Conservation (phyloP, 2,329 filamentous ascomycete species). For the Venturia asperata region DNA sequence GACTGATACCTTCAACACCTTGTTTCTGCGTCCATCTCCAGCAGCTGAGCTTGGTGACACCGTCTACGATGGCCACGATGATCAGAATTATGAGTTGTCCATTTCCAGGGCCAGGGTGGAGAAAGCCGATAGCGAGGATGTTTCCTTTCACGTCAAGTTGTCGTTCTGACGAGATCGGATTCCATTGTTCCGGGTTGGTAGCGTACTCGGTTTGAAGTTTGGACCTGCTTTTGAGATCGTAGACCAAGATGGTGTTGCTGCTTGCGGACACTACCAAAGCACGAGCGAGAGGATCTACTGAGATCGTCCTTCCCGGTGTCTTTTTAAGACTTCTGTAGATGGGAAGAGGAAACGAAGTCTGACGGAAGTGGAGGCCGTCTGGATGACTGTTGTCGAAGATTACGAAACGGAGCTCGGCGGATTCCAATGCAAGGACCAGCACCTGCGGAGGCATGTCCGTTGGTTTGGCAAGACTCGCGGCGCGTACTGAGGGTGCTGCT, state of each 20-base stretch:
- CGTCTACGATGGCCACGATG: not conserved
- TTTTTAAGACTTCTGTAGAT: constrained; percentile 46
- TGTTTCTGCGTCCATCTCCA: constrained; percentile 44
- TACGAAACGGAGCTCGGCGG: constrained; percentile 69
- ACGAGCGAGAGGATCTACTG: constrained; percentile 65
- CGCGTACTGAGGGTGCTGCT: not conserved
- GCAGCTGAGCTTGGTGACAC: constrained; percentile 28
- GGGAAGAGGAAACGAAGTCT: constrained; percentile 54
- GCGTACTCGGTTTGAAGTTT: constrained; percentile 47
- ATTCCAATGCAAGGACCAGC: constrained; percentile 68
- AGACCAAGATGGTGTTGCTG: constrained; percentile 64
- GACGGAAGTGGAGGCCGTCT: constrained; percentile 52
- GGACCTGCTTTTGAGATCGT: constrained; percentile 56
- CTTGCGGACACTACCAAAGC: constrained; percentile 62
- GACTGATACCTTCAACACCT: constrained; percentile 2
- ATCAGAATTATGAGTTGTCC: constrained; percentile 64
- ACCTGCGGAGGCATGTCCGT: constrained; percentile 63
- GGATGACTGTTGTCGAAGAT: constrained; percentile 40
- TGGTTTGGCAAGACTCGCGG: not conserved
- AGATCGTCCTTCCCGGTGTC: constrained; percentile 58
- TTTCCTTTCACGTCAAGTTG: constrained; percentile 52
- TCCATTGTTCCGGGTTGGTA: constrained; percentile 39
- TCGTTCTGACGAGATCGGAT: constrained; percentile 52
- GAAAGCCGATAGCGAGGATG: constrained; percentile 82
- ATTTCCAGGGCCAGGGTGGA: constrained; percentile 62